Percentiles rank a stretch among this genome's conserved stretches.
These are phyloP conservation scores for Asterochloris sp. DNA, from an alignment of 139 green algal genomes.

Conservation along the genomic window DNA sequence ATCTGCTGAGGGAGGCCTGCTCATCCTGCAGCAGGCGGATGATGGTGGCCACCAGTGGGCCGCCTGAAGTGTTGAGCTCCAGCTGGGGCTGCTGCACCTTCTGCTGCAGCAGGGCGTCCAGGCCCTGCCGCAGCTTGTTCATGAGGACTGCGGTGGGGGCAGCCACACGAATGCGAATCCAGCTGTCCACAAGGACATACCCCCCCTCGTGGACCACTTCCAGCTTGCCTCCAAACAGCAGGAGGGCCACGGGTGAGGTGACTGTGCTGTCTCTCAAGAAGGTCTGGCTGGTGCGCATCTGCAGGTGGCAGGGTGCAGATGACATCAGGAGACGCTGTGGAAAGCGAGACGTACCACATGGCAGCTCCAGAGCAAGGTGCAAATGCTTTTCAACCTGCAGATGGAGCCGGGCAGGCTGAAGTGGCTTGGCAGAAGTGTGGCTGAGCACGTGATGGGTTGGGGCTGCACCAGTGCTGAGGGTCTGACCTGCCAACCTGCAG, in stretches of 20 bases:
- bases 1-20: conserved; percentile 10
- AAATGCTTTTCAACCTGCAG: no score
- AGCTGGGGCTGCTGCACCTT: conserved; percentile 21
- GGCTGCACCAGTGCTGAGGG: no score
- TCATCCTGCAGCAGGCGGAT: conserved; percentile 38
- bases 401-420: neutral
- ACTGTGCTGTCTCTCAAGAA: conserved; percentile 85
- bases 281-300: conserved; percentile 69
- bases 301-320: conserved; percentile 16
- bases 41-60: conserved; percentile 25
- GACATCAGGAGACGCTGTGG: no score
- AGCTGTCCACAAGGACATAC: conserved; percentile 66
- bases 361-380: no score
- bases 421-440: neutral
- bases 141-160: conserved; percentile 82
- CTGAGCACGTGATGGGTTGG: no score
- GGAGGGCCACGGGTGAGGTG: conserved; percentile 68
- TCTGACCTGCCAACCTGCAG: no score
- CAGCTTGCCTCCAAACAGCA: conserved; percentile 83
- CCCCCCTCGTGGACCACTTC: conserved; percentile 60
- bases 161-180: conserved; percentile 42
- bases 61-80: conserved; percentile 11
- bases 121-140: conserved; percentile 69
- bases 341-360: no score
- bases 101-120: conserved; percentile 56